Evolutionary conservation across 106 monocot genomes (phyloP).

Genomic region (Allium fistulosum): DNA sequence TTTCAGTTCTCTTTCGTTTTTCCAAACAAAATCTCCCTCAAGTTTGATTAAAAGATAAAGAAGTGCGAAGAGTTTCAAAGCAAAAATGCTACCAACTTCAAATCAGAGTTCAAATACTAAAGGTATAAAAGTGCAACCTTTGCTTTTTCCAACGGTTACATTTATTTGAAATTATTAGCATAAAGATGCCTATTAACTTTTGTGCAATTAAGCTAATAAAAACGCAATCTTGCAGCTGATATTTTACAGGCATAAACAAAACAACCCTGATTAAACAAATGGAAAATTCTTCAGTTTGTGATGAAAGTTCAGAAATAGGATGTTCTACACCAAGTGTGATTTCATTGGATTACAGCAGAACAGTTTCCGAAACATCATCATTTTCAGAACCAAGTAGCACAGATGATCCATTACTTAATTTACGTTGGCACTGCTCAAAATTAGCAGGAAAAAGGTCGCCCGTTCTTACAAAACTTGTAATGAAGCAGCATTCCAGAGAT

Average conservation of each 20-base stretch:
- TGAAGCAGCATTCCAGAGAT: constrained; percentile 25
- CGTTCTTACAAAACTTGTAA: constrained; percentile 29
- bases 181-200: not conserved
- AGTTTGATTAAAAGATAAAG: too few species aligned
- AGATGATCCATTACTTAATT: constrained; percentile 16
- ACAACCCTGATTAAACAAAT: constrained; percentile 6
- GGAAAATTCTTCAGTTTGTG: constrained; percentile 20
- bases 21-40: not conserved
- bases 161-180: not conserved
- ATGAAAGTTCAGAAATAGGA: constrained; percentile 24
- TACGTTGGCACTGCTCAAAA: constrained; percentile 20
- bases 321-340: constrained; percentile 26
- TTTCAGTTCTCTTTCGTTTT: not conserved
- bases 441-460: constrained; percentile 10
- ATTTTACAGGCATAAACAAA: not conserved
- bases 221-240: not conserved
- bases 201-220: not conserved
- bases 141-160: not conserved
- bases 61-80: constrained; percentile 6
- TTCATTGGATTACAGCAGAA: constrained; percentile 51
- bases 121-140: not conserved
- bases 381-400: constrained; percentile 48
- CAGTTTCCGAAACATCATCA: constrained; percentile 54
- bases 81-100: not conserved
- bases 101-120: not conserved